Conservation (phyloP, 1,139 yeast species). For the Protomyces pachydermus region DNA sequence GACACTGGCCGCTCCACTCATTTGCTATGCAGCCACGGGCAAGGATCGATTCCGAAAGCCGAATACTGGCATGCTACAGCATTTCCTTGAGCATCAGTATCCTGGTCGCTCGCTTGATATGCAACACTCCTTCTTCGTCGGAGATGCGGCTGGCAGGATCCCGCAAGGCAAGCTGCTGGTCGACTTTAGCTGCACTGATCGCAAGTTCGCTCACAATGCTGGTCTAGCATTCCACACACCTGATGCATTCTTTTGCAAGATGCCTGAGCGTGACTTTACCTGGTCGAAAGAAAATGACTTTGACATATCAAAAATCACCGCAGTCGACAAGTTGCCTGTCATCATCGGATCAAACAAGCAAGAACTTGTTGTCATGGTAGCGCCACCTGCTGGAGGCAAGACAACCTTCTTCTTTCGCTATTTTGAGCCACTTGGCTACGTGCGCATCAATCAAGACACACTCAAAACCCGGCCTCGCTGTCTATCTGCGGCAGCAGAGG, state of each 20-base stretch:
- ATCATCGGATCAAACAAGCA: not conserved
- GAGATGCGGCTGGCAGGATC: slow-evolving; percentile 90
- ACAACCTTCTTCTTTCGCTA: slow-evolving; percentile 10
- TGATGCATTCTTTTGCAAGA: slow-evolving; percentile 49
- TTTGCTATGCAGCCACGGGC: slow-evolving; percentile 55
- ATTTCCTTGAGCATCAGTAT: slow-evolving; percentile 43
- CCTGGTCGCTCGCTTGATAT: slow-evolving; percentile 36
- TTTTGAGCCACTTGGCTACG: slow-evolving; percentile 25
- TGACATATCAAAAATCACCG: slow-evolving; percentile 5
- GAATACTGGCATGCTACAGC: slow-evolving; percentile 62
- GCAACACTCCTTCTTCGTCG: slow-evolving; percentile 63
- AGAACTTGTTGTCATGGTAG: slow-evolving; percentile 27
- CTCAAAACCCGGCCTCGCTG: slow-evolving; percentile 26
- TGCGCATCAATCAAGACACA: slow-evolving; percentile 28
- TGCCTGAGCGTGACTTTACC: not conserved
- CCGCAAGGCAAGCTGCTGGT: slow-evolving; percentile 44
- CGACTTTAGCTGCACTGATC: slow-evolving; percentile 67
- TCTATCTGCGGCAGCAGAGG: slow-evolving; percentile 9
- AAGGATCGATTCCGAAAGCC: slow-evolving; percentile 63
- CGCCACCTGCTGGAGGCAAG: slow-evolving; percentile 28
- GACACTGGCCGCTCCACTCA: slow-evolving; percentile 41
- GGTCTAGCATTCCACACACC: slow-evolving; percentile 60
- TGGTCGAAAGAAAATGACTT: slow-evolving; percentile 12
- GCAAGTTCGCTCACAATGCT: slow-evolving; percentile 55
- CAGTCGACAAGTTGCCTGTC: not conserved